Conservation (phyloP, 257 asterid genomes). For the Solanum sitiens region DNA sequence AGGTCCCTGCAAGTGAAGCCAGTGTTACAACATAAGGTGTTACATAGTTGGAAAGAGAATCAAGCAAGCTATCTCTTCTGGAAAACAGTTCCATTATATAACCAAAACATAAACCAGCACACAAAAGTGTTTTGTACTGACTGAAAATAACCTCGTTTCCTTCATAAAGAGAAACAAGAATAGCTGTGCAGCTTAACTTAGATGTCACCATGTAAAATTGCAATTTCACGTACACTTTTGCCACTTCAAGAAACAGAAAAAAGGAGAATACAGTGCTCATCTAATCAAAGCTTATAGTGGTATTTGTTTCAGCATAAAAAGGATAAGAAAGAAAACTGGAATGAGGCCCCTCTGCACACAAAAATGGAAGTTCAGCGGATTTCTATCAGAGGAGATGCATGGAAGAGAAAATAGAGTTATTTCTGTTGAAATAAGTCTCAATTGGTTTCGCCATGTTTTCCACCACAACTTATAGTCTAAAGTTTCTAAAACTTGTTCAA, state of each 20-base stretch:
- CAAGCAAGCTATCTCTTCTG: neutral
- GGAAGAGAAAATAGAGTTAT: neutral
- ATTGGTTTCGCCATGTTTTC: neutral
- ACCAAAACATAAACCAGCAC: neutral
- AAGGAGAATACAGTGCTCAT: neutral
- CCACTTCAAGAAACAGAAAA: neutral
- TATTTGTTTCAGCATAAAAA: neutral
- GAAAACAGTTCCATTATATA: neutral
- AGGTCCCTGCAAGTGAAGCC: conserved; percentile 57
- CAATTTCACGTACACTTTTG: neutral
- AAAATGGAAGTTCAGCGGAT: neutral
- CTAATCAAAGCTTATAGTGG: neutral
- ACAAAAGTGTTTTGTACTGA: neutral
- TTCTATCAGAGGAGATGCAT: neutral
- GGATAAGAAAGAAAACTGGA: neutral
- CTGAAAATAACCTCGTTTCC: neutral
- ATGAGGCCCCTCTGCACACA: neutral
- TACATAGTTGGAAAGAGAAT: neutral
- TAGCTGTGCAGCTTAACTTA: neutral
- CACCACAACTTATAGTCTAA: neutral
- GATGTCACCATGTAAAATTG: neutral
- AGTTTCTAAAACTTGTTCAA: neutral
- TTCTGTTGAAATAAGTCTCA: neutral
- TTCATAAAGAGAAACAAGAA: neutral
- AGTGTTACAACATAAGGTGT: neutral